phyloP scores from a whole-genome alignment of 2,329 filamentous ascomycete genomes.

The Colletotrichum spinosum region DNA sequence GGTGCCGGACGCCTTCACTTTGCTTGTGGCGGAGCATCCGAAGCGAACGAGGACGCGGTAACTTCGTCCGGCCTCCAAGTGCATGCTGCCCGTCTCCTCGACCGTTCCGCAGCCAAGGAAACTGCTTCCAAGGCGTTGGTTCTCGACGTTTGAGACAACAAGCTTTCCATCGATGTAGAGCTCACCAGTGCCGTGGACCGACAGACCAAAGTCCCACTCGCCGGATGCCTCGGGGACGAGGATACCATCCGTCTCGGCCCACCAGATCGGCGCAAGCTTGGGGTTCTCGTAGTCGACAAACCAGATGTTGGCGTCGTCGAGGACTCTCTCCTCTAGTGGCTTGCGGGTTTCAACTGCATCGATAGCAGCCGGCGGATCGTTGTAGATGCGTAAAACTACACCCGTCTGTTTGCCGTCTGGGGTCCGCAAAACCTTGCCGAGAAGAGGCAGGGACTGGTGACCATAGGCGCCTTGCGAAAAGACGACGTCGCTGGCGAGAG shows the following conservation, averaged over 20 bases:
- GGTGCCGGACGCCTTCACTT: slow-evolving; percentile 42
- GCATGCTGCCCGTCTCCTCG: slow-evolving; percentile 43
- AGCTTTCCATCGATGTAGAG: slow-evolving; percentile 48
- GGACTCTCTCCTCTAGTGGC: slow-evolving; percentile 39
- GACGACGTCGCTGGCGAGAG: slow-evolving; percentile 37
- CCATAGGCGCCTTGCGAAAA: slow-evolving; percentile 45
- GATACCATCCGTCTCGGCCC: slow-evolving; percentile 41
- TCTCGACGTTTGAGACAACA: slow-evolving; percentile 46
- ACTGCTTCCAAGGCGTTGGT: slow-evolving; percentile 48
- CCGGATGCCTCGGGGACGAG: slow-evolving; percentile 39
- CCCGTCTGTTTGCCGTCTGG: slow-evolving; percentile 39
- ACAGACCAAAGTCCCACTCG: slow-evolving; percentile 48
- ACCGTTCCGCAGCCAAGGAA: slow-evolving; percentile 51
- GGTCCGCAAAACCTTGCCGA: slow-evolving; percentile 42
- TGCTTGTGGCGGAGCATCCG: slow-evolving; percentile 43
- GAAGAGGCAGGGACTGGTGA: slow-evolving; percentile 47
- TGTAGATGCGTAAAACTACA: slow-evolving; percentile 43
- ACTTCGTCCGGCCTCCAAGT: slow-evolving; percentile 43
- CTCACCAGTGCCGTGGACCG: slow-evolving; percentile 49
- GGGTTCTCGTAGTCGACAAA: slow-evolving; percentile 43
- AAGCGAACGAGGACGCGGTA: slow-evolving; percentile 48
- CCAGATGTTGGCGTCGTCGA: slow-evolving; percentile 42
- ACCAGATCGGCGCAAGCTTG: slow-evolving; percentile 40
- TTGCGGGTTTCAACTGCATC: slow-evolving; percentile 11
- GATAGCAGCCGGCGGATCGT: slow-evolving; percentile 34